Conservation (phyloP, 768 basidiomycete genomes). For the Rhizopogon roseolus region DNA sequence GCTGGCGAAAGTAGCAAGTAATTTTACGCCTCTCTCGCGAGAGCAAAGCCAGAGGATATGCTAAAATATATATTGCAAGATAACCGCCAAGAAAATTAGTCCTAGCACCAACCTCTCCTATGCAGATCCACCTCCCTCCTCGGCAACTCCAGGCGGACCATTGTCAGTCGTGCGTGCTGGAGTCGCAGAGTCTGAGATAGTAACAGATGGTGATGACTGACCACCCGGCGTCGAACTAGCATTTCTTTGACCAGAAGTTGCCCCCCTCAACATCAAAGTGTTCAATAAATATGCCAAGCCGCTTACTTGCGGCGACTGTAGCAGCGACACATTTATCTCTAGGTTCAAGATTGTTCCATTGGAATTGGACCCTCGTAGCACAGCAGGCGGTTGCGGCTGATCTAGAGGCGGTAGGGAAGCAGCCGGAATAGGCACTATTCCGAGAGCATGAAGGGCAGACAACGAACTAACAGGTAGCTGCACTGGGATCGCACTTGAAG, state of each 20-base stretch:
- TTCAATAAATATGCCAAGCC: constrained; percentile 69
- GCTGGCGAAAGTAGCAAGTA: no score
- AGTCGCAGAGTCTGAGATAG: neutral
- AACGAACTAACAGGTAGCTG: constrained; percentile 61
- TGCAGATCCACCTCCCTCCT: neutral
- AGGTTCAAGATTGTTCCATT: constrained; percentile 70
- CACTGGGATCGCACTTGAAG: constrained; percentile 48
- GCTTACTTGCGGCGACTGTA: constrained; percentile 75
- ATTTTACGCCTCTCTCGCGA: no score
- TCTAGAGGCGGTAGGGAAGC: constrained; percentile 46
- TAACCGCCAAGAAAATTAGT: neutral
- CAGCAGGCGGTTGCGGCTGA: constrained; percentile 69
- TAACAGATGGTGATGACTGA: neutral
- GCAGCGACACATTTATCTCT: constrained; percentile 72
- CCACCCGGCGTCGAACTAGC: neutral
- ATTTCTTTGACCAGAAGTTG: constrained; percentile 17
- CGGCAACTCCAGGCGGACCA: neutral
- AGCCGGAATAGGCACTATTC: constrained; percentile 67
- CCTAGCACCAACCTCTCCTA: neutral
- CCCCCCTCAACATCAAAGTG: constrained; percentile 54
- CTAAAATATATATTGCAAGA: neutral
- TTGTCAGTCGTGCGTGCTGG: neutral
- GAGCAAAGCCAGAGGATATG: no score
- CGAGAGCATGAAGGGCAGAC: constrained; percentile 59
- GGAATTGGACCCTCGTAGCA: constrained; percentile 65